Conservation (phyloP, 176 grass and related monocot species). For the Rhipidocladum racemiflorum region DNA sequence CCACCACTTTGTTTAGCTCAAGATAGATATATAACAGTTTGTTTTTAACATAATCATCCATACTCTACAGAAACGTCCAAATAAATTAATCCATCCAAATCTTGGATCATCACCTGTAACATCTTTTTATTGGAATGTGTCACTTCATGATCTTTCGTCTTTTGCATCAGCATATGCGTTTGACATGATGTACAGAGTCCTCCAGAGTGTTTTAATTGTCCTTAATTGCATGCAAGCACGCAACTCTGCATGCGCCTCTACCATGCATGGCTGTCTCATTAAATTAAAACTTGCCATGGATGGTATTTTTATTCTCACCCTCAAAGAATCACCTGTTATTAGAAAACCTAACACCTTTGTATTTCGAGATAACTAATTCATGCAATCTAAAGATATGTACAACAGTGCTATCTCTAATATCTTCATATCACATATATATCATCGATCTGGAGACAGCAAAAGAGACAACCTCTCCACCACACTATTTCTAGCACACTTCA, state of each 20-base stretch:
- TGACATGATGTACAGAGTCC: background rate
- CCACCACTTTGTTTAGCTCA: slow-evolving; percentile 14
- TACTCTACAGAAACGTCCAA: slow-evolving; percentile 14
- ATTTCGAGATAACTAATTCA: no score
- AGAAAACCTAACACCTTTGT: no score
- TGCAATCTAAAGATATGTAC: no score
- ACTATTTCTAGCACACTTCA: no score
- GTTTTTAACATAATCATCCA: background rate
- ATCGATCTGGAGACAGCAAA: no score
- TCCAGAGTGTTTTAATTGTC: background rate
- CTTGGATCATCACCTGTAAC: background rate
- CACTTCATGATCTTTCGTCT: background rate
- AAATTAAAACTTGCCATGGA: background rate
- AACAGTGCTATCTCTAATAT: no score
- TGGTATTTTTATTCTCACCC: no score
- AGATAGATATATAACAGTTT: background rate
- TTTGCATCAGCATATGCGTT: background rate
- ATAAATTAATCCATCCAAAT: slow-evolving; percentile 17
- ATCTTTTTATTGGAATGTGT: slow-evolving; percentile 1
- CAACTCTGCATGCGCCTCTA: background rate
- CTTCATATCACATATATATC: no score
- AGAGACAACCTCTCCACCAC: no score
- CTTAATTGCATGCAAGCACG: background rate
- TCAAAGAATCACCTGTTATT: no score
- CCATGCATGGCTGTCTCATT: background rate